A percentile compares a stretch with the other conserved stretches of the same genome.
These are phyloP conservation scores for Artomyces pyxidatus DNA, from an alignment of 768 basidiomycete genomes.

Conservation along the genomic window DNA sequence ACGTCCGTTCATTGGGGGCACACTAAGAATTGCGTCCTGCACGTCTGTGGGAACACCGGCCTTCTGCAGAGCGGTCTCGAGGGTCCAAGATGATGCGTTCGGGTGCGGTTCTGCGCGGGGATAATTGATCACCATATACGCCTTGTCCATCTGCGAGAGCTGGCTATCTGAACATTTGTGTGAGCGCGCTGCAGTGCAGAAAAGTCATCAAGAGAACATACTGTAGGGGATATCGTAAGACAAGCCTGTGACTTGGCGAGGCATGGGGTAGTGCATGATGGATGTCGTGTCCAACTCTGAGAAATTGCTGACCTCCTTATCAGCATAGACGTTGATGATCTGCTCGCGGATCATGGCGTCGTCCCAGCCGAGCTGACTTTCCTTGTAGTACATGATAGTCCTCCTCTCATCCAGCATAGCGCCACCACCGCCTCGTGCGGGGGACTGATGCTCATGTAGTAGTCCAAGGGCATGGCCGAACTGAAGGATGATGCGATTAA, in stretches of 20 bases:
- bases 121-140: background rate
- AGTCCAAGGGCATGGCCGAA: background rate
- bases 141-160: background rate
- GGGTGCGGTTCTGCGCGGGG: background rate
- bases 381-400: background rate
- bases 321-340: slow-evolving; percentile 1
- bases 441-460: background rate
- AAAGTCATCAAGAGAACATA: background rate
- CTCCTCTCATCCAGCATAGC: background rate
- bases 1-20: too few relatives aligned
- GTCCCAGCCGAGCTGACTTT: background rate
- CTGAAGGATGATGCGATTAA: background rate
- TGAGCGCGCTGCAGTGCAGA: background rate
- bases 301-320: background rate
- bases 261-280: background rate
- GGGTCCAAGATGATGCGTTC: background rate
- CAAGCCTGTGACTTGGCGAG: background rate
- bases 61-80: background rate
- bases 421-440: background rate
- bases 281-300: background rate
- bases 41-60: background rate
- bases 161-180: background rate
- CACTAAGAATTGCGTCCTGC: background rate
- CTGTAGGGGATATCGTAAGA: background rate
- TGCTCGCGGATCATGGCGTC: background rate